Evolutionary conservation across 352 stramenopile genomes (phyloP).

Genomic region (Globisporangium heterothallicum): DNA sequence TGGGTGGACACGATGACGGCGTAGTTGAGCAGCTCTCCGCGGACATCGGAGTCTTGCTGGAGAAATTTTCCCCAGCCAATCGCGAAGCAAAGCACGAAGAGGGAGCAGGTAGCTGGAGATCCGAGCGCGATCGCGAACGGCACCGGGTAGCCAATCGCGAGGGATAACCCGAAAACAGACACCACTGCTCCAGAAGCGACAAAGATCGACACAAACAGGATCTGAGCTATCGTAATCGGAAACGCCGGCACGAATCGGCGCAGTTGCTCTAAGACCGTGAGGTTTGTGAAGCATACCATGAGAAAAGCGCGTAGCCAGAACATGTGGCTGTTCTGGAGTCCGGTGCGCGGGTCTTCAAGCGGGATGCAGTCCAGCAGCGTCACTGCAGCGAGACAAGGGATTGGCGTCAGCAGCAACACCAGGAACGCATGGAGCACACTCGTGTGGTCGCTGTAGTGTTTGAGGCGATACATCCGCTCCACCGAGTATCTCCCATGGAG

Average conservation of each 20-base stretch:
- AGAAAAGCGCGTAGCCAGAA: not conserved
- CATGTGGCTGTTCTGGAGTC: not conserved
- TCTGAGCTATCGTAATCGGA: slow-evolving; percentile 4
- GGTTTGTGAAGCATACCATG: not conserved
- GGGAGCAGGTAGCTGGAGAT: slow-evolving; percentile 1
- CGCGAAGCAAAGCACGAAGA: slow-evolving; percentile 10
- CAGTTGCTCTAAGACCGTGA: slow-evolving; percentile 12
- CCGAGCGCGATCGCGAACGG: slow-evolving; percentile 26
- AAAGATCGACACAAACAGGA: slow-evolving; percentile 11
- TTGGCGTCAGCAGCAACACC: not conserved
- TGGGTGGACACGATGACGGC: slow-evolving; percentile 24
- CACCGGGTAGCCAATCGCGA: slow-evolving; percentile 24
- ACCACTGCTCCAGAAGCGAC: slow-evolving; percentile 6
- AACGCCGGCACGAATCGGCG: slow-evolving; percentile 21
- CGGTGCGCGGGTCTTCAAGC: not conserved
- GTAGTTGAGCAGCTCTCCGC: slow-evolving; percentile 16
- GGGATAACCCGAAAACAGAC: slow-evolving; percentile 10
- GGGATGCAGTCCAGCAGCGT: not conserved
- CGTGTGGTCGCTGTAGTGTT: not conserved
- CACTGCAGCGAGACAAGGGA: not conserved
- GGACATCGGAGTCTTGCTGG: slow-evolving; percentile 8
- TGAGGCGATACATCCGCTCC: not conserved
- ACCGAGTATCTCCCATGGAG: not conserved
- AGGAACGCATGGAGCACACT: not conserved
- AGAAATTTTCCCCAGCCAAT: slow-evolving; percentile 22